Conservation (phyloP, 352 stramenopile species). For the Globisporangium takayamanum region DNA sequence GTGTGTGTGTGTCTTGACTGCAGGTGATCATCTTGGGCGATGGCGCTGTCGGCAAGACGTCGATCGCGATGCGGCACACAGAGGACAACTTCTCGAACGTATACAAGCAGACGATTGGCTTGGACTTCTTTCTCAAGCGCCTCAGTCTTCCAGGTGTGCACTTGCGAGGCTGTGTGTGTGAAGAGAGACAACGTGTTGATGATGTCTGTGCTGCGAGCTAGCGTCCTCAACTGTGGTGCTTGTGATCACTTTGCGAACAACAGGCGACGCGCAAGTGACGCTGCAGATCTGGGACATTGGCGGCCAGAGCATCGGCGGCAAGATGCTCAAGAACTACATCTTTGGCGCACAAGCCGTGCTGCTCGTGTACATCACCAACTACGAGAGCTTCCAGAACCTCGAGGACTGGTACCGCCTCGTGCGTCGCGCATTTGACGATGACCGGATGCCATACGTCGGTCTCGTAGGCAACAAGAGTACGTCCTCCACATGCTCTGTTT, state of each 20-base stretch:
- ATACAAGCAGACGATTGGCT: slow-evolving; percentile 94
- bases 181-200: no score
- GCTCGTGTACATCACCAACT: slow-evolving; percentile 94
- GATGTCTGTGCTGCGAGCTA: neutral
- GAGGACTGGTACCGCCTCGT: slow-evolving; percentile 94
- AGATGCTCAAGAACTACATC: slow-evolving; percentile 92
- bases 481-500: slow-evolving; percentile 7
- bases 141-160: slow-evolving; percentile 76
- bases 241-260: neutral
- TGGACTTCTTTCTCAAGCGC: slow-evolving; percentile 95
- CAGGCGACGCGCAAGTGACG: slow-evolving; percentile 87
- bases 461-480: slow-evolving; percentile 91
- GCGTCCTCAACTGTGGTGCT: neutral
- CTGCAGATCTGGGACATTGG: slow-evolving; percentile 94
- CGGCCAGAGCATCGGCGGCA: slow-evolving; percentile 86
- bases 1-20: neutral
- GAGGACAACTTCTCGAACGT: slow-evolving; percentile 89
- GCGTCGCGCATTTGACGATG: slow-evolving; percentile 76
- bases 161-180: neutral
- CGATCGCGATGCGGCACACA: slow-evolving; percentile 89
- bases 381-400: slow-evolving; percentile 93
- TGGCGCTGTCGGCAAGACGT: slow-evolving; percentile 94
- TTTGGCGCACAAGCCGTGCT: slow-evolving; percentile 90
- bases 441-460: slow-evolving; percentile 85
- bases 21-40: slow-evolving; percentile 93